A percentile compares a stretch with the other conserved stretches of the same genome.
Conservation (phyloP, 306 rosid genomes). For the Abrus pulchellus region DNA sequence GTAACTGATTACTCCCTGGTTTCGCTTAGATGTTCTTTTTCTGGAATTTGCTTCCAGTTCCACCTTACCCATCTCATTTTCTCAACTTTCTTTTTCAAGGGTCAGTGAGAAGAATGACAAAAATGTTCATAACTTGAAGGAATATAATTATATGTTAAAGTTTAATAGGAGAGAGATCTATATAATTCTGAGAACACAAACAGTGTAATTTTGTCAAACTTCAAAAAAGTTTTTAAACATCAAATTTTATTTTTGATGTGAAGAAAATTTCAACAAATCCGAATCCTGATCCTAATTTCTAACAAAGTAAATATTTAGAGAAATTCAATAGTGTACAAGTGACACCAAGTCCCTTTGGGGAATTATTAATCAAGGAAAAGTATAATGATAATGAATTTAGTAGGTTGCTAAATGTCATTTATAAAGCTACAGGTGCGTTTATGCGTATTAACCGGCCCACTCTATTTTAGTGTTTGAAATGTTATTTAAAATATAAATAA, state of each 20-base stretch:
- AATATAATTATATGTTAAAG: not conserved
- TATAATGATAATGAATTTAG: not conserved
- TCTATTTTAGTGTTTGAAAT: too few relatives aligned
- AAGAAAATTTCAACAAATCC: not conserved
- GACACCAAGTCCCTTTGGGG: not conserved
- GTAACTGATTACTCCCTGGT: constrained; percentile 2
- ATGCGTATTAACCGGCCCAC: too few relatives aligned
- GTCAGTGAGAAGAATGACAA: not conserved
- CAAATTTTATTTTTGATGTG: not conserved
- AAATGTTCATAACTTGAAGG: not conserved
- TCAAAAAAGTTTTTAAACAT: not conserved
- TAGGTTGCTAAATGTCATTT: not conserved
- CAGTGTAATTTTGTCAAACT: not conserved
- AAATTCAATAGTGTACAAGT: not conserved
- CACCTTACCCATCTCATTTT: not conserved
- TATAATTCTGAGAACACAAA: not conserved
- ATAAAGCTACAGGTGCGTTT: not conserved
- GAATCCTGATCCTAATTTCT: too few relatives aligned
- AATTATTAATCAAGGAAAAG: not conserved
- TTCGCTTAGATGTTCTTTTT: constrained; percentile 4
- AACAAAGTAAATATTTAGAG: not conserved
- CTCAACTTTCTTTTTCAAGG: not conserved
- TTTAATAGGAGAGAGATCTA: not conserved
- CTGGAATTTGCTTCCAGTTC: not conserved
- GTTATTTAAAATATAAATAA: too few relatives aligned